Evolutionary conservation across 805 yeast species (phyloP).

Genomic region (Metschnikowia orientalis): DNA sequence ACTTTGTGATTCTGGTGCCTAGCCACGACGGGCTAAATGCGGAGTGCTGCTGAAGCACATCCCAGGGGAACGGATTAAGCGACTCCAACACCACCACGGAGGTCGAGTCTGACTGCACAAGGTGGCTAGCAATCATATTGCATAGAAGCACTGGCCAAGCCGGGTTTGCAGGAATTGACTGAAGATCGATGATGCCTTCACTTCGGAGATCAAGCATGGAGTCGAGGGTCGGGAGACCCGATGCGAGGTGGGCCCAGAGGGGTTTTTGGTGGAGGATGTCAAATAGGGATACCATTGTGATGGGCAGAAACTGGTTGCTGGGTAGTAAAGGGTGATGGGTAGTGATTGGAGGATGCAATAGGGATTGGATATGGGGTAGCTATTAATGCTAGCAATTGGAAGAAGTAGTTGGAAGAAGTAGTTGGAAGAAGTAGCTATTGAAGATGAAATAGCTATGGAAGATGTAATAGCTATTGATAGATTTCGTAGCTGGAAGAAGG

Average conservation of each 20-base stretch:
- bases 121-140: slow-evolving; percentile 28
- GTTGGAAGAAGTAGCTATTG: too few relatives aligned
- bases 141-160: slow-evolving; percentile 20
- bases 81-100: slow-evolving; percentile 31
- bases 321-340: too few relatives aligned
- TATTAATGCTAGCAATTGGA: too few relatives aligned
- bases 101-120: slow-evolving; percentile 13
- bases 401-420: too few relatives aligned
- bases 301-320: too few relatives aligned
- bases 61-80: slow-evolving; percentile 28
- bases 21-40: slow-evolving; percentile 22
- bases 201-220: slow-evolving; percentile 17
- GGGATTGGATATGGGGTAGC: too few relatives aligned
- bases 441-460: too few relatives aligned
- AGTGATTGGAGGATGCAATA: too few relatives aligned
- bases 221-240: slow-evolving; percentile 29
- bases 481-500: too few relatives aligned
- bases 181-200: slow-evolving; percentile 33
- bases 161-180: slow-evolving; percentile 31
- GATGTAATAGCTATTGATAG: too few relatives aligned
- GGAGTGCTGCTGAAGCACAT: slow-evolving; percentile 19
- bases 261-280: slow-evolving; percentile 26
- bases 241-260: slow-evolving; percentile 24
- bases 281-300: slow-evolving; percentile 29
- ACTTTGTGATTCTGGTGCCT: slow-evolving; percentile 11